phyloP scores from a whole-genome alignment of 768 basidiomycete genomes.

The Amanita thiersii region DNA sequence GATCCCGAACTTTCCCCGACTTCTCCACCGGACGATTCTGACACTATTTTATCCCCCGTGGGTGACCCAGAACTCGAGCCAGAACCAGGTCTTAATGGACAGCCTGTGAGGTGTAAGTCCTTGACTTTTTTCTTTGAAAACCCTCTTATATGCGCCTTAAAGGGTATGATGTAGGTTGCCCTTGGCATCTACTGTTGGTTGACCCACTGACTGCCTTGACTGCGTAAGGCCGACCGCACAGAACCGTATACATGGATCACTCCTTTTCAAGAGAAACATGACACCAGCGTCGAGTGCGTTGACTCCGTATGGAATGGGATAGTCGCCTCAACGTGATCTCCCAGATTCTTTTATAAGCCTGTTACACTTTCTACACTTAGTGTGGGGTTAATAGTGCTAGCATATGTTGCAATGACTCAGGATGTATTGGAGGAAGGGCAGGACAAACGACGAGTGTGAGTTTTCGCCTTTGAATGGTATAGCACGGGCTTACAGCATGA shows the following conservation, averaged over 20 bases:
- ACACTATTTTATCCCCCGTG: slow-evolving; percentile 36
- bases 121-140: slow-evolving; percentile 1
- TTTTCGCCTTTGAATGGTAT: slow-evolving; percentile 9
- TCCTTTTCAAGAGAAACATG: slow-evolving; percentile 78
- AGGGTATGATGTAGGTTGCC: slow-evolving; percentile 79
- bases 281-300: slow-evolving; percentile 76
- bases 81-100: slow-evolving; percentile 64
- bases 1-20: slow-evolving; percentile 32
- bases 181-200: slow-evolving; percentile 13
- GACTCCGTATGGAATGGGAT: background rate
- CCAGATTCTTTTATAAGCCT: slow-evolving; percentile 85
- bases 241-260: slow-evolving; percentile 77
- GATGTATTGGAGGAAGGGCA: slow-evolving; percentile 79
- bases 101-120: slow-evolving; percentile 76
- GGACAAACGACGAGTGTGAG: slow-evolving; percentile 77
- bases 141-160: slow-evolving; percentile 13
- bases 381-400: slow-evolving; percentile 55
- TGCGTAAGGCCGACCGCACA: slow-evolving; percentile 65
- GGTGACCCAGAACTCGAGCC: slow-evolving; percentile 45
- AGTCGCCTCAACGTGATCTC: slow-evolving; percentile 4
- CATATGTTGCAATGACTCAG: slow-evolving; percentile 77
- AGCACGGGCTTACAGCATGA: background rate
- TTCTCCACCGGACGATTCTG: slow-evolving; percentile 59
- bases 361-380: slow-evolving; percentile 71
- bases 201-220: slow-evolving; percentile 13